These are phyloP conservation scores for Bassia scoparia DNA, from an alignment of 148 eudicot species.

Conservation along the genomic window DNA sequence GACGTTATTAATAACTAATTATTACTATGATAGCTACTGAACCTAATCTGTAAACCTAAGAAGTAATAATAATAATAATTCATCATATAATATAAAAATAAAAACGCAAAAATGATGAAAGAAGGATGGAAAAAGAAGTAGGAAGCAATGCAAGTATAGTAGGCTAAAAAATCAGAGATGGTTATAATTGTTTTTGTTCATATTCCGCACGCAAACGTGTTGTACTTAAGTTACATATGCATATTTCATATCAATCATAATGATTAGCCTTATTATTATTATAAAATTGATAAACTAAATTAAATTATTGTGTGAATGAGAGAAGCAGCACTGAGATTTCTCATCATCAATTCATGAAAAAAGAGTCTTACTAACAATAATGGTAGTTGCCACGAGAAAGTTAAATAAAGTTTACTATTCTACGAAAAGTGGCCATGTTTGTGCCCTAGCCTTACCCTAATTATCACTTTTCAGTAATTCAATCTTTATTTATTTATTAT, in stretches of 20 bases:
- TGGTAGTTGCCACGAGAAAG: constrained; percentile 20
- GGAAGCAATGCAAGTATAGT: not conserved
- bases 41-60: no score
- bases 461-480: not conserved
- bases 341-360: constrained; percentile 2
- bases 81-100: no score
- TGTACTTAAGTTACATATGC: constrained; percentile 13
- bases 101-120: not conserved
- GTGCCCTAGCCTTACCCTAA: constrained; percentile 9
- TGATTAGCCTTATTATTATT: constrained; percentile 23
- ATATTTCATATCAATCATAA: constrained; percentile 19
- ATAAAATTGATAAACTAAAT: no score
- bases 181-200: constrained; percentile 19
- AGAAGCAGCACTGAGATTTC: constrained; percentile 16
- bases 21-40: no score
- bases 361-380: constrained; percentile 24
- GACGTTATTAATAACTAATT: no score
- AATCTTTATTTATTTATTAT: not conserved
- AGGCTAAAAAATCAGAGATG: not conserved
- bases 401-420: not conserved
- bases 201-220: constrained; percentile 23
- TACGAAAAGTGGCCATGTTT: constrained; percentile 20
- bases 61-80: no score
- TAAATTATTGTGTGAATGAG: not conserved
- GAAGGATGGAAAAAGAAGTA: not conserved